These are phyloP conservation scores for Colletotrichum salicis DNA, from an alignment of 2,329 filamentous ascomycete genomes.

Conservation along the genomic window DNA sequence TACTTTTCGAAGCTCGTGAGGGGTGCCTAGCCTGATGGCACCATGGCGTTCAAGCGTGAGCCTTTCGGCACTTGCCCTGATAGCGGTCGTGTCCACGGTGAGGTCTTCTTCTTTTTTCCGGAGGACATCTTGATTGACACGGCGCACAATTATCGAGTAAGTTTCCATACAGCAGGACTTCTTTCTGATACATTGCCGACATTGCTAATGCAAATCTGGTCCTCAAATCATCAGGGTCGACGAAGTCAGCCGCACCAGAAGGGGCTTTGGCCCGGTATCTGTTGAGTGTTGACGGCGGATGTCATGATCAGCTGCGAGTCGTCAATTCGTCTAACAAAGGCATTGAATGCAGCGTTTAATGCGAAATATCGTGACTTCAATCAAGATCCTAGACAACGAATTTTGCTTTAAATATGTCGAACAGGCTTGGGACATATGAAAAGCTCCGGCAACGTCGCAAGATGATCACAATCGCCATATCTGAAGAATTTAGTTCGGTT, in stretches of 20 bases:
- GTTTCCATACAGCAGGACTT: conserved; percentile 48
- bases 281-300: no score
- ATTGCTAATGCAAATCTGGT: conserved; percentile 44
- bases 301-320: no score
- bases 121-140: conserved; percentile 38
- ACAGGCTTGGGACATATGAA: no score
- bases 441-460: no score
- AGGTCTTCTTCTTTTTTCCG: background rate
- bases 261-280: no score
- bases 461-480: no score
- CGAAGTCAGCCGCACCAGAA: background rate
- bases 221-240: conserved; percentile 39
- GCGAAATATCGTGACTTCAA: no score
- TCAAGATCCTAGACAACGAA: no score
- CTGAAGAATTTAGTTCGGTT: no score
- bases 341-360: no score
- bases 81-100: background rate
- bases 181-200: conserved; percentile 48
- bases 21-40: conserved; percentile 59
- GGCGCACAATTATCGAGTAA: conserved; percentile 44
- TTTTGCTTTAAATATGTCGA: no score
- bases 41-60: conserved; percentile 51
- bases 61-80: conserved; percentile 1
- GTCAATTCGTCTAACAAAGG: no score
- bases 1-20: conserved; percentile 54